Evolutionary conservation across 306 rosid species (phyloP), one percentile per base, ranked within the genome.

Genomic region (Myrica gale): DNA sequence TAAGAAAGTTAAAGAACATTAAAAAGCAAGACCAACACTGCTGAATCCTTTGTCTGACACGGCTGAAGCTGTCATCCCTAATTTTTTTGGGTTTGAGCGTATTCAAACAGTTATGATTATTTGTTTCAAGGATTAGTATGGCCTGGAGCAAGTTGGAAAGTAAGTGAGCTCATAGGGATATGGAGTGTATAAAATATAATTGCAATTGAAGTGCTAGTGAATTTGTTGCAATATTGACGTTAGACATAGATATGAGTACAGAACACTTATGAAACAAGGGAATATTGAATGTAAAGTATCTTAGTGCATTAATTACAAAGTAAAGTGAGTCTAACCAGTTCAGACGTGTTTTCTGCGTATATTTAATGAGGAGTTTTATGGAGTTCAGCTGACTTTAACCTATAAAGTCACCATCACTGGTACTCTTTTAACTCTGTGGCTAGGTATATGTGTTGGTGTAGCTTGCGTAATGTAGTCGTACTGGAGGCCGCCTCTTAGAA

Each of bases 81-180:
- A 56, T 19, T 20, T 21, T 15, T 9, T 56, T 20, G 8, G 63
- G 37, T 56, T 56, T 19, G 7, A 3, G 12, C 0, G 4, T 15
- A 32, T 45, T 62, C 5, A 37, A 62, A 37, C 20, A 62, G 20
- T 32, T 37, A 7, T 13, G 20, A 4, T 37, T n/a, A 12, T 16
- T 61, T 61, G 44, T 37, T 39, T 37, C 32, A 39, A 43, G 58
- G 56, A 23, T 48, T 45, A 73, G 19, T 69, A 53, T 48, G 77
- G 0, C 61, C 43, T 7, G 70, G 52, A 3, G 71, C 13, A 69
- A 39, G 60, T 43, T 78, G 9, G 70, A 65, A 56, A 20, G 63
- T 8, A 21, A 57, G 63, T 9, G 13, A 21, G 0, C 1, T 5
- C 1, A 19, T 20, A 11, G 12, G 39, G 63, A 16, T 52, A 15